Conservation (phyloP, 805 yeast genomes). For the Lachancea lanzarotensis region DNA sequence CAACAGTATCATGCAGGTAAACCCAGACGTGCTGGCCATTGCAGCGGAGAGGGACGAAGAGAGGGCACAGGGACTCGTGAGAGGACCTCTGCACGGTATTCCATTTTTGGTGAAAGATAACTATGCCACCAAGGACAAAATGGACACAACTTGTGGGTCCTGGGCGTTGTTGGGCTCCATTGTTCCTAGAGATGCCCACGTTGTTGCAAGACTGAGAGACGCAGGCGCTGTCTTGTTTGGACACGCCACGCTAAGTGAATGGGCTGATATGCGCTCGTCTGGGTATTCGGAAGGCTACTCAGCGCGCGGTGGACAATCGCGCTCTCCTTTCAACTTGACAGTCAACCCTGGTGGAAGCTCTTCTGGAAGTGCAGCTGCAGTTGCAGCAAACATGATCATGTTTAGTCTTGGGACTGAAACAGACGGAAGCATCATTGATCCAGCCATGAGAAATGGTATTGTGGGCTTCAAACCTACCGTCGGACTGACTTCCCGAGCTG, state of each 20-base stretch:
- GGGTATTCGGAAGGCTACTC: constrained; percentile 28
- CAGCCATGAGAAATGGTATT: constrained; percentile 25
- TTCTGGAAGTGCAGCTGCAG: constrained; percentile 28
- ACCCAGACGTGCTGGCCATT: constrained; percentile 25
- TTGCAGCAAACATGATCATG: constrained; percentile 27
- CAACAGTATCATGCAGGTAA: constrained; percentile 20
- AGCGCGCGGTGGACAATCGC: constrained; percentile 26
- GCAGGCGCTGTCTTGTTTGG: constrained; percentile 30
- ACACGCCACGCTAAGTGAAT: constrained; percentile 26
- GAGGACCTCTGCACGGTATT: constrained; percentile 29
- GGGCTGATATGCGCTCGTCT: constrained; percentile 30
- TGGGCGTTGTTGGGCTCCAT: constrained; percentile 23
- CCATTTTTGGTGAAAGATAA: constrained; percentile 30
- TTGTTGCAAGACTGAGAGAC: constrained; percentile 23
- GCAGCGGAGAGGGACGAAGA: constrained; percentile 23
- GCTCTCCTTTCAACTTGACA: constrained; percentile 27
- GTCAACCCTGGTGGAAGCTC: constrained; percentile 27
- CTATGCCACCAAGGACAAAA: constrained; percentile 26
- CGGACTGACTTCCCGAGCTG: constrained; percentile 27
- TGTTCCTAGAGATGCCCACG: constrained; percentile 29
- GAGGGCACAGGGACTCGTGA: constrained; percentile 17
- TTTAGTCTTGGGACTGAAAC: constrained; percentile 29
- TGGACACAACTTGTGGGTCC: constrained; percentile 26
- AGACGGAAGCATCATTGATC: constrained; percentile 28
- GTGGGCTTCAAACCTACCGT: constrained; percentile 30